Percentiles rank a stretch among this genome's conserved stretches.
Conservation (phyloP, 495 filamentous ascomycete genomes). For the Penicillium cataractarum region DNA sequence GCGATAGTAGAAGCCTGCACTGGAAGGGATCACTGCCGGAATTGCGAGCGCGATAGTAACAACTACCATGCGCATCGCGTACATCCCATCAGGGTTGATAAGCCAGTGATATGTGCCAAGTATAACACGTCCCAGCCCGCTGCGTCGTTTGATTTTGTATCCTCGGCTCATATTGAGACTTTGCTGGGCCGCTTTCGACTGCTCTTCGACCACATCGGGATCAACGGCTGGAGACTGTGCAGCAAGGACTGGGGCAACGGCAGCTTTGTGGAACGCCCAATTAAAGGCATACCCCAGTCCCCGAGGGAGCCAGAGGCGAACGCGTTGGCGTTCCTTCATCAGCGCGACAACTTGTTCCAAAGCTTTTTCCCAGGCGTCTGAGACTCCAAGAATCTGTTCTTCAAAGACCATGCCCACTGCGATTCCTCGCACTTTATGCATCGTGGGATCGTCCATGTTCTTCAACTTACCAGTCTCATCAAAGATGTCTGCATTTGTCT, state of each 20-base stretch:
- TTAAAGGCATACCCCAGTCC: slow-evolving; percentile 32
- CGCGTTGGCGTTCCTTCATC: slow-evolving; percentile 28
- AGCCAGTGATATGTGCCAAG: slow-evolving; percentile 36
- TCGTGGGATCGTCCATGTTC: slow-evolving; percentile 12
- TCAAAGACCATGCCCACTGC: slow-evolving; percentile 36
- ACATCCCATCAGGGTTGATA: slow-evolving; percentile 40
- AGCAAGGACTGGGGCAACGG: slow-evolving; percentile 23
- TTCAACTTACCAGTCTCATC: slow-evolving; percentile 29
- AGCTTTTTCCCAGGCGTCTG: slow-evolving; percentile 25
- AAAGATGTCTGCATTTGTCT: slow-evolving; percentile 31
- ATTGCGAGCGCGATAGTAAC: slow-evolving; percentile 48
- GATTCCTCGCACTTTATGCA: slow-evolving; percentile 25
- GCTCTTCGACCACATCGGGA: slow-evolving; percentile 28
- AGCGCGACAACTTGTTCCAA: slow-evolving; percentile 26
- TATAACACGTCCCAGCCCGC: slow-evolving; percentile 26
- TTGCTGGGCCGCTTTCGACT: slow-evolving; percentile 32
- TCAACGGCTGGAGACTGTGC: slow-evolving; percentile 18
- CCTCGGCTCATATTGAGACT: slow-evolving; percentile 37
- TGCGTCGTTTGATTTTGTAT: slow-evolving; percentile 28
- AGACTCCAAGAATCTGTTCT: slow-evolving; percentile 32
- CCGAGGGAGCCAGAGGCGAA: slow-evolving; percentile 29
- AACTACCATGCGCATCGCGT: slow-evolving; percentile 42
- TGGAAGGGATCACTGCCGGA: slow-evolving; percentile 40
- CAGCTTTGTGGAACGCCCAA: slow-evolving; percentile 23
- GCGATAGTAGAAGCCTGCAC: slow-evolving; percentile 49